Evolutionary conservation across 106 monocot genomes (phyloP).

Genomic region (Platanthera guangdongensis): DNA sequence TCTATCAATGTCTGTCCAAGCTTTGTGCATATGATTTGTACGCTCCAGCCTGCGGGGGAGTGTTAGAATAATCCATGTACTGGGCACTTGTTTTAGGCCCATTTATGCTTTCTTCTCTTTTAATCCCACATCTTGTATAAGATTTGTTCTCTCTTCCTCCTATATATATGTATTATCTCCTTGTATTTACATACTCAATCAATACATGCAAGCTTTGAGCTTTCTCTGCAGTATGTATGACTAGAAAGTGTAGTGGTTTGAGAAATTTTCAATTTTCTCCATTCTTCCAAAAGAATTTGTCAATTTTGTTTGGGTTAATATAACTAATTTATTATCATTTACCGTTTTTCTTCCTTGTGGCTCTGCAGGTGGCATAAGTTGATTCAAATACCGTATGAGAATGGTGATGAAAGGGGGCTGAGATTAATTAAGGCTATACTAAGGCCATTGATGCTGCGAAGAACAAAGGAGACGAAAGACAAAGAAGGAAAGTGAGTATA

Average conservation of each 20-base stretch:
- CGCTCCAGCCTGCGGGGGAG: too few relatives aligned
- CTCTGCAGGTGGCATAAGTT: slow-evolving; percentile 73
- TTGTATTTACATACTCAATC: too few relatives aligned
- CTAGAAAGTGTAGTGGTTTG: background rate
- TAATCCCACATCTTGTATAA: too few relatives aligned
- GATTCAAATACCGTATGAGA: slow-evolving; percentile 80
- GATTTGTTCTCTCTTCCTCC: too few relatives aligned
- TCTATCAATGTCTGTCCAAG: too few relatives aligned
- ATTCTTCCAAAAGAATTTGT: background rate
- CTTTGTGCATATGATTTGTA: too few relatives aligned
- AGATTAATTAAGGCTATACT: slow-evolving; percentile 73
- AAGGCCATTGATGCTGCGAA: slow-evolving; percentile 76
- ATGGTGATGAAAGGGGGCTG: slow-evolving; percentile 72
- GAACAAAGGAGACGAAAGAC: slow-evolving; percentile 85
- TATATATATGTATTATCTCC: too few relatives aligned
- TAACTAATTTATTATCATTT: background rate
- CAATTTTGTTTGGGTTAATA: background rate
- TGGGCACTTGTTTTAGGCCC: too few relatives aligned
- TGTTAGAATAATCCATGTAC: too few relatives aligned
- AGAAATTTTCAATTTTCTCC: background rate
- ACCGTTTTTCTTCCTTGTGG: background rate
- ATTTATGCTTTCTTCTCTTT: too few relatives aligned
- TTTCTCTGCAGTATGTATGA: too few relatives aligned
- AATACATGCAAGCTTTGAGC: too few relatives aligned
- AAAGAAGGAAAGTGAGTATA: slow-evolving; percentile 59